phyloP scores from a whole-genome alignment of 352 stramenopile genomes.

The Pythium insidiosum region DNA sequence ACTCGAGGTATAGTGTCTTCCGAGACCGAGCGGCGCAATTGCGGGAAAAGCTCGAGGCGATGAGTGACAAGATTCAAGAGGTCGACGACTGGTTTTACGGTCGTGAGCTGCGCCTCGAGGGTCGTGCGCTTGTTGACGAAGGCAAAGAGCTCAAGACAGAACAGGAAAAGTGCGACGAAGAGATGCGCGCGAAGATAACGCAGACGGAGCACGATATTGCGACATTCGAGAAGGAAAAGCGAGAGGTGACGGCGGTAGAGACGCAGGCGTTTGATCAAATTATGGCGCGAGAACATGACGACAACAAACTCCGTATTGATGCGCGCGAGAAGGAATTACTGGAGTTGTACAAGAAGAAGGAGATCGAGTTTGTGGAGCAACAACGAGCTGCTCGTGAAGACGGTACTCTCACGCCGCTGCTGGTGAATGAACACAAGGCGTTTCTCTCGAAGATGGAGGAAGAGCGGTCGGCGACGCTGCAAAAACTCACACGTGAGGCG shows the following conservation, averaged over 20 bases:
- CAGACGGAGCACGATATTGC: constrained; percentile 83
- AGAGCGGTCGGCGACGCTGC: constrained; percentile 50
- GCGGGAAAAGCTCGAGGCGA: constrained; percentile 32
- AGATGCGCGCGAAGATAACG: constrained; percentile 64
- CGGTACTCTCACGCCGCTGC: constrained; percentile 41
- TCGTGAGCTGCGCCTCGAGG: constrained; percentile 80
- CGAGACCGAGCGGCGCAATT: constrained; percentile 42
- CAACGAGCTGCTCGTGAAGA: constrained; percentile 58
- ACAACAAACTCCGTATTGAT: constrained; percentile 37
- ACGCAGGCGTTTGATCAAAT: constrained; percentile 54
- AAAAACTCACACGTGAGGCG: constrained; percentile 30
- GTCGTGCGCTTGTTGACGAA: constrained; percentile 48
- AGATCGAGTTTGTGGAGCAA: constrained; percentile 64
- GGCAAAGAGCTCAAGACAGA: constrained; percentile 44
- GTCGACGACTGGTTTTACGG: constrained; percentile 93
- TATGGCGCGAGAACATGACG: constrained; percentile 41
- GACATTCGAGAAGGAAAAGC: constrained; percentile 63
- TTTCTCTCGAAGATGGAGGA: constrained; percentile 77
- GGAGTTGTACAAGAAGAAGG: constrained; percentile 55
- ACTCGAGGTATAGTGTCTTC: constrained; percentile 39
- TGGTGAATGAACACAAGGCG: constrained; percentile 80
- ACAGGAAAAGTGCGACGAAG: constrained; percentile 62
- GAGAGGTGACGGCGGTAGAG: constrained; percentile 45
- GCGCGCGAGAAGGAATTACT: constrained; percentile 74
- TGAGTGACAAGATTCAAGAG: constrained; percentile 80